These are phyloP conservation scores for Rhynchosporium graminicola DNA, from an alignment of 2,329 filamentous ascomycete genomes.

Conservation along the genomic window DNA sequence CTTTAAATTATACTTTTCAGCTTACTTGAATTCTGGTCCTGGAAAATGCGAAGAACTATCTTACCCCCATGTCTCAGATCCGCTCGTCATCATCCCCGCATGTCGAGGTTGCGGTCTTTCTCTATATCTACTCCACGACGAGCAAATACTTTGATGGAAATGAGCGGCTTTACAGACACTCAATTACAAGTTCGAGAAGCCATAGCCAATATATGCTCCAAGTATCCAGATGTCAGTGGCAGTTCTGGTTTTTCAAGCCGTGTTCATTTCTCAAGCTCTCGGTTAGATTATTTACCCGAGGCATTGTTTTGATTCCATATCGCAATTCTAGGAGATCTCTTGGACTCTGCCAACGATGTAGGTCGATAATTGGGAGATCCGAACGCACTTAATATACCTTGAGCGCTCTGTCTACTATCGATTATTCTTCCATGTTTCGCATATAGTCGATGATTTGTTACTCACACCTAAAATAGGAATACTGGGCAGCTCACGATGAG, in stretches of 20 bases:
- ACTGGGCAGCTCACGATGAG: conserved; percentile 76
- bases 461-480: conserved; percentile 46
- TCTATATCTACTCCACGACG: conserved; percentile 26
- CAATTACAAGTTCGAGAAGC: conserved; percentile 73
- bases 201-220: conserved; percentile 65
- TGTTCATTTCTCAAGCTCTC: neutral
- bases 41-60: conserved; percentile 22
- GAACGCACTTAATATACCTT: too few relatives aligned
- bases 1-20: neutral
- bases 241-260: neutral
- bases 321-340: neutral
- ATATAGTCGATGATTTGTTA: neutral
- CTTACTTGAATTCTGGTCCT: neutral
- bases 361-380: too few relatives aligned
- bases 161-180: conserved; percentile 69
- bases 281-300: conserved; percentile 11
- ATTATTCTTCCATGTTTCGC: too few relatives aligned
- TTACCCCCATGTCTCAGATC: conserved; percentile 20
- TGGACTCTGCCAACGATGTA: neutral
- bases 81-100: conserved; percentile 12
- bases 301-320: conserved; percentile 10
- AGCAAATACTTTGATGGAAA: conserved; percentile 62
- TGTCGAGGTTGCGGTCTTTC: conserved; percentile 24
- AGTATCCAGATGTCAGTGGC: conserved; percentile 59
- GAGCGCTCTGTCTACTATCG: too few relatives aligned